Percentiles rank a stretch among this genome's conserved stretches.
Conservation (phyloP, 805 yeast species). For the Wickerhamomyces chambardii region DNA sequence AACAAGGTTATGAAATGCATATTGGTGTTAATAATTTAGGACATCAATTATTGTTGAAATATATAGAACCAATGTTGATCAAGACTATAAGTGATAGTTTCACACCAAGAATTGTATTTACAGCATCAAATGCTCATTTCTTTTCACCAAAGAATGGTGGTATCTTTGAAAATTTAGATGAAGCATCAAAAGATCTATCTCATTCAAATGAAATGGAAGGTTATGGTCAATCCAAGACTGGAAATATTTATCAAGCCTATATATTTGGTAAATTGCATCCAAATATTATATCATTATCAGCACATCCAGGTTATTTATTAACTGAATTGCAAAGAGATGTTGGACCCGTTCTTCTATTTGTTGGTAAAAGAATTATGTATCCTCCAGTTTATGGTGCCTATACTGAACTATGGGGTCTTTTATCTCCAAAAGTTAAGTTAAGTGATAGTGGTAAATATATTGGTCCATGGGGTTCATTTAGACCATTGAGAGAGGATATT, state of each 20-base stretch:
- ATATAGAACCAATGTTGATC: slow-evolving; percentile 23
- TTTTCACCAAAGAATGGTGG: slow-evolving; percentile 19
- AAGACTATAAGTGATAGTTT: slow-evolving; percentile 19
- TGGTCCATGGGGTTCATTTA: slow-evolving; percentile 35
- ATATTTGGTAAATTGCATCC: slow-evolving; percentile 23
- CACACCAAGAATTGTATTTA: slow-evolving; percentile 31
- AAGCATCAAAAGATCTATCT: slow-evolving; percentile 1
- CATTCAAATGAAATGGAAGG: background rate
- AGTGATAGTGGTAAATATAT: slow-evolving; percentile 25
- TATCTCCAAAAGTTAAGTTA: slow-evolving; percentile 26
- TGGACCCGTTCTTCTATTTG: background rate
- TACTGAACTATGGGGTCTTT: slow-evolving; percentile 32
- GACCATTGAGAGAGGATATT: slow-evolving; percentile 27
- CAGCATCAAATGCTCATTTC: slow-evolving; percentile 26
- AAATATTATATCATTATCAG: slow-evolving; percentile 22
- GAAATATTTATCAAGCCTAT: slow-evolving; percentile 24
- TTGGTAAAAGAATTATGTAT: background rate
- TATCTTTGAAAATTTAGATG: slow-evolving; percentile 20
- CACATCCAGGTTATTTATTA: slow-evolving; percentile 32
- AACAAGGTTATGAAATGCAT: slow-evolving; percentile 30
- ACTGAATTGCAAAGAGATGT: slow-evolving; percentile 24
- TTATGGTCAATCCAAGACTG: slow-evolving; percentile 36
- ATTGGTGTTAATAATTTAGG: slow-evolving; percentile 33
- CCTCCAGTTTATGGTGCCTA: slow-evolving; percentile 29
- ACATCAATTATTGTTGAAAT: slow-evolving; percentile 28